Evolutionary conservation across 1,284 basidiomycete species (phyloP), one percentile per base, ranked within the genome.

Genomic region (Ganoderma multipileum): DNA sequence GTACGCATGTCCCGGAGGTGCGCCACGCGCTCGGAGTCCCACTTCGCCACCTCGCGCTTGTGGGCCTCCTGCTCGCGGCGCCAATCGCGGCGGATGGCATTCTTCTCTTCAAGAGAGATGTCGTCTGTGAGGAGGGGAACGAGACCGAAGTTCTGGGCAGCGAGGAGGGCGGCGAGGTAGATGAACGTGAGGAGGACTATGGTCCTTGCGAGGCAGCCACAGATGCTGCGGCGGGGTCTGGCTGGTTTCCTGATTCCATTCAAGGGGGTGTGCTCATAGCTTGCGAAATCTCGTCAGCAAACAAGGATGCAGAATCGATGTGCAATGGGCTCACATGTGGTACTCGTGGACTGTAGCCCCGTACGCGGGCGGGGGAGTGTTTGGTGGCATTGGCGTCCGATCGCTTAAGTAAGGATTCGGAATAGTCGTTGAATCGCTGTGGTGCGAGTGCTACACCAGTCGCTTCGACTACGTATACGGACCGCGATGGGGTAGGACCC

Each of bases 1-100:
- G 36, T 36, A 44, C n/a, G 38, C 59, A 60, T 60, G 36, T 68
- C 70, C 2, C 28, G 47, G 14, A 14, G 47, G 66, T 68, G 58
- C 16, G 36, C 63, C 16, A 23, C 38, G n/a, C 67, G 71, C 41
- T 72, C 68, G 30, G 20, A 28, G 7, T n/a, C 33, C 71, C 71
- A 72, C 16, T 14, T 11, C 2, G 42, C 44, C 3, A 23, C 26
- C 36, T 70, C 63, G 42, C 9, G 61, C 9, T 8, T 20, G 52
- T 70, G 67, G 16, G 54, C 52, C 8, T 38, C 28, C 28, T 47
- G 23, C 47, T 67, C 66, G 28, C 9, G 57, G 36, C 36, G 55
- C 66, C 66, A 67, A 20, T 41, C n/a, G 8, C 26, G 20, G 8
- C 66, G 66, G 12, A 67, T 18, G 6, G 42, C 47, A 30, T 16